Conservation (phyloP, 139 green algal species). For the Picochlorum sp. region DNA sequence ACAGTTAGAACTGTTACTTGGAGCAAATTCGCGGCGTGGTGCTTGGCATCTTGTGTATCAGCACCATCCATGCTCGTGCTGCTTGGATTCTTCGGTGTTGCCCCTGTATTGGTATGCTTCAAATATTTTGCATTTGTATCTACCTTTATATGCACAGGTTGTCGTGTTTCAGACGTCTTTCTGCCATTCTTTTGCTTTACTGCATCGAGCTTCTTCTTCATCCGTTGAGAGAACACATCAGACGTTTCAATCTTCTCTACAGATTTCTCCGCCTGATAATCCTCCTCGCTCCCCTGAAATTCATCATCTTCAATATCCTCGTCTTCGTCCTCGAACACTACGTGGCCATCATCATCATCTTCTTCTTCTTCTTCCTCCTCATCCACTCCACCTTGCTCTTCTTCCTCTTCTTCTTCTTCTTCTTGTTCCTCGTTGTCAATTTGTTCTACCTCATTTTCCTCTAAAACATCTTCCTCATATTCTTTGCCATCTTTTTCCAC, state of each 20-base stretch:
- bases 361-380: neutral
- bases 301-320: neutral
- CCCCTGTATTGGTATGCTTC: neutral
- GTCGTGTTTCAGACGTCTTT: neutral
- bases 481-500: neutral
- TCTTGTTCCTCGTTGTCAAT: neutral
- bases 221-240: neutral
- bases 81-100: neutral
- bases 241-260: neutral
- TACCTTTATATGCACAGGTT: too few species aligned
- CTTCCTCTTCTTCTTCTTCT: too few species aligned
- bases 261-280: neutral
- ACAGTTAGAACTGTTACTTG: conserved; percentile 34
- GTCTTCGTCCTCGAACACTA: neutral
- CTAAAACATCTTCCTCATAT: neutral
- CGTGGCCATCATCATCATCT: neutral
- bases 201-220: neutral
- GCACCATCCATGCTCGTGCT: neutral
- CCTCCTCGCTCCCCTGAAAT: neutral
- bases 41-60: neutral
- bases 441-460: neutral
- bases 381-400: too few species aligned
- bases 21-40: neutral
- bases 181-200: neutral
- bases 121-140: too few species aligned